Evolutionary conservation across 176 grass and related monocot genomes (phyloP).

Genomic region (Triticum dicoccoides): DNA sequence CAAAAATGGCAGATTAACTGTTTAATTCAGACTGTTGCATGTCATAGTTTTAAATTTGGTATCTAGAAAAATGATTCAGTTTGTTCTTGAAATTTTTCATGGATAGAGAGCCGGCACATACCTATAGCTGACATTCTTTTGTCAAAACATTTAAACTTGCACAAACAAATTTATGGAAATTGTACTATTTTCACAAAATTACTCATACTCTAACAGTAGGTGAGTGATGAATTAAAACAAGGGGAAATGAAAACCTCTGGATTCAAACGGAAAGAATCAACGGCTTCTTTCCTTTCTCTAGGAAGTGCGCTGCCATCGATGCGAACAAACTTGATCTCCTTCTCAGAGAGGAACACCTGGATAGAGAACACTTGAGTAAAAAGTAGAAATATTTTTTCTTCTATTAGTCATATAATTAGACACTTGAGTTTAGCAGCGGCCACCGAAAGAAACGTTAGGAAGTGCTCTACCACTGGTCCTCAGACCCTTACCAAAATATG

Average conservation of each 20-base stretch:
- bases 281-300: constrained; percentile 90
- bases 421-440: not conserved
- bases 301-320: constrained; percentile 80
- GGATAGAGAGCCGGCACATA: not conserved
- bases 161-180: constrained; percentile 9
- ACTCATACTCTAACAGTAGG: not conserved
- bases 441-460: not conserved
- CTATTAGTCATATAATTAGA: constrained; percentile 5
- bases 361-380: constrained; percentile 18
- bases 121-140: not conserved
- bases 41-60: not conserved
- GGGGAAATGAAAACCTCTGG: constrained; percentile 46
- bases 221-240: constrained; percentile 10
- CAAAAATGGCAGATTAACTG: not conserved
- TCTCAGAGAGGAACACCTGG: constrained; percentile 69
- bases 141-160: not conserved
- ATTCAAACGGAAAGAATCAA: constrained; percentile 72
- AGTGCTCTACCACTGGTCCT: not conserved
- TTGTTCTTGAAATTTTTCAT: constrained; percentile 4
- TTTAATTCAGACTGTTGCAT: not conserved
- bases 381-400: constrained; percentile 15
- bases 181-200: constrained; percentile 4
- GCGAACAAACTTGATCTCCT: constrained; percentile 79
- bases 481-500: not conserved
- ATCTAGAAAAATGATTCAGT: not conserved